Evolutionary conservation across 306 rosid genomes (phyloP).

Genomic region (Quillaja saponaria): DNA sequence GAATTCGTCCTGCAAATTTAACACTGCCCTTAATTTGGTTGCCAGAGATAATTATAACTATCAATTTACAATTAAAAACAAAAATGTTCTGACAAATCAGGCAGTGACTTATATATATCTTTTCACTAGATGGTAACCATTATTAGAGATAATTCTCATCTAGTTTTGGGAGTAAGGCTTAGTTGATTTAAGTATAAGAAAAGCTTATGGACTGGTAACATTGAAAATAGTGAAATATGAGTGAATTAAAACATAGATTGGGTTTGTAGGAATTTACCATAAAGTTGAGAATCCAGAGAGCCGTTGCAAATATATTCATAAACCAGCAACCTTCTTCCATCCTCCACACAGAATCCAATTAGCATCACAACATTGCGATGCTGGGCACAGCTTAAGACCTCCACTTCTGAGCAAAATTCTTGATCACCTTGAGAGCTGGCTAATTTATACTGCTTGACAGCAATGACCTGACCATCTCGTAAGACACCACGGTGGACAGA

Average conservation of each 20-base stretch:
- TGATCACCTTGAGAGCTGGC: conserved; percentile 94
- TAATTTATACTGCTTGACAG: conserved; percentile 85
- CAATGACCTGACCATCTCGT: conserved; percentile 74
- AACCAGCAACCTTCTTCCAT: conserved; percentile 85
- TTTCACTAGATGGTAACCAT: not conserved
- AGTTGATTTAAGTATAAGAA: conserved; percentile 1
- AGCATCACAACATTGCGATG: conserved; percentile 97
- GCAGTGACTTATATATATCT: no score
- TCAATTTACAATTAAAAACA: conserved; percentile 3
- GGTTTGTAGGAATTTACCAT: conserved; percentile 49
- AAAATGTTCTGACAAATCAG: not conserved
- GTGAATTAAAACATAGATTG: conserved; percentile 12
- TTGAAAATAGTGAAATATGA: not conserved
- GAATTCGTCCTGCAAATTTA: conserved; percentile 58
- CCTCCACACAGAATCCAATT: conserved; percentile 87
- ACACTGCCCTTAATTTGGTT: conserved; percentile 11
- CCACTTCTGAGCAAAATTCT: conserved; percentile 97
- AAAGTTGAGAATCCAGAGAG: conserved; percentile 88
- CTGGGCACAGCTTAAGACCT: conserved; percentile 93
- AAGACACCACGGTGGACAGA: conserved; percentile 85
- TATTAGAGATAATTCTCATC: no score
- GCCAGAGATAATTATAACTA: not conserved
- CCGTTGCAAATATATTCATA: conserved; percentile 92
- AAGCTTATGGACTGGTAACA: not conserved
- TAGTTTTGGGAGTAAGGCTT: no score